Conservation (phyloP, 2,329 filamentous ascomycete species). For the Penicillium sp. region DNA sequence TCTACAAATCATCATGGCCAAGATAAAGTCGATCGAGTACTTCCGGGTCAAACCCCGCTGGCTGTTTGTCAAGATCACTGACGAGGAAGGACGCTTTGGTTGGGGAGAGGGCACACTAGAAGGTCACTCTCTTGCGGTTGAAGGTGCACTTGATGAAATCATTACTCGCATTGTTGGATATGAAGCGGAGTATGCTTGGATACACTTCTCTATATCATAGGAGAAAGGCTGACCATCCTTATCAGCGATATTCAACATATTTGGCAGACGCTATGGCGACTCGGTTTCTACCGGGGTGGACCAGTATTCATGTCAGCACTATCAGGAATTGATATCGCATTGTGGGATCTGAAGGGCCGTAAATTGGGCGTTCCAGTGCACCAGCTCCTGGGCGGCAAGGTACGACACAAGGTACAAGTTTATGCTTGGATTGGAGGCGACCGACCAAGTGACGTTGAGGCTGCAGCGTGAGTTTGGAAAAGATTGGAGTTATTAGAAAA, state of each 20-base stretch:
- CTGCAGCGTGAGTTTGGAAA: constrained; percentile 45
- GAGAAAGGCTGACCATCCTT: neutral
- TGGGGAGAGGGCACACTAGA: constrained; percentile 77
- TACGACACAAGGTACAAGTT: constrained; percentile 67
- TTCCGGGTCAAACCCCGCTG: constrained; percentile 74
- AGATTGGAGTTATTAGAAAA: neutral
- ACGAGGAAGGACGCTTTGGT: constrained; percentile 63
- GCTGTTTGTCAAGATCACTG: constrained; percentile 76
- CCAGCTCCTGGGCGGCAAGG: constrained; percentile 70
- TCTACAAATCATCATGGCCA: constrained; percentile 52
- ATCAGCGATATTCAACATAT: constrained; percentile 76
- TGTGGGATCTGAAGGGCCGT: constrained; percentile 76
- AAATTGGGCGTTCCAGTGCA: constrained; percentile 67
- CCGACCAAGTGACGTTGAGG: constrained; percentile 64
- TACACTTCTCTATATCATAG: neutral
- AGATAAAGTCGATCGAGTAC: constrained; percentile 67
- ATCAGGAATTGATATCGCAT: constrained; percentile 73
- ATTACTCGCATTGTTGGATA: constrained; percentile 61
- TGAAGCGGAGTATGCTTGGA: constrained; percentile 63
- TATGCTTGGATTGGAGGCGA: constrained; percentile 80
- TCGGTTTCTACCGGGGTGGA: constrained; percentile 73
- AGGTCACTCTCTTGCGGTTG: constrained; percentile 71
- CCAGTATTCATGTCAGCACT: constrained; percentile 79
- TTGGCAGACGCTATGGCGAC: constrained; percentile 71
- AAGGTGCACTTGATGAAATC: constrained; percentile 70